Base-by-base conservation (phyloP, 352 stramenopile genomes). In the Globisporangium paddicum region DNA sequence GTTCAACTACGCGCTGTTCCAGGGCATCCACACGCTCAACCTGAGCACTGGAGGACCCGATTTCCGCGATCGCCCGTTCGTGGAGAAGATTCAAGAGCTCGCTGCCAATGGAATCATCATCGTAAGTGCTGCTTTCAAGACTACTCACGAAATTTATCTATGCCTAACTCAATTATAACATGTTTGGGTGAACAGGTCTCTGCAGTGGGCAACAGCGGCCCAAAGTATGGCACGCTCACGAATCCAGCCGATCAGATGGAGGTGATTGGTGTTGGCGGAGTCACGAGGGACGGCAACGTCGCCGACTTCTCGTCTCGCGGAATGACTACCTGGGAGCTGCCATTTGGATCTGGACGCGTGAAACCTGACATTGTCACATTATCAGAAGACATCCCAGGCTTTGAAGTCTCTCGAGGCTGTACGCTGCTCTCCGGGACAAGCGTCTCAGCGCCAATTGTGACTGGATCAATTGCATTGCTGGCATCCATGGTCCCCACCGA, bases 1-100 rank as follows among this genome's bases (percentile, higher is more conserved):
- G 6, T 94, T 96, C 66, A 96, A 96, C 58, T 96, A 95, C 62
- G 82, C 86, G 18, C 57, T 96, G 5, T 92, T 86, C 49, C 73
- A 82, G 30, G 59, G 69, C 10, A 77, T 96, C 26, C 71, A 96
- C 34, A 72, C 93, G 26, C 60, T 96, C n/a, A 96, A 96, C 60
- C 72, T 95, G 21, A 95, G 83, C 54, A 90, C 89, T 14, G 87
- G 87, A 48, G 83, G 87, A 0, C 81, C 87, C 9, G 88, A 95
- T 40, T 95, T 95, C 40, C 72, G 73, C n/a, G 87, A 96, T 52
- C 50, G 79, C 16, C 88, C 88, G 32, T 96, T 96, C 59, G 74
- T 93, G n/a, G 85, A 96, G 25, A 96, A 96, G 70, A 78, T 96
- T 45, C 69, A 86, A 46, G 86, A 96, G 55, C 65, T 93, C 44